Base-by-base conservation (phyloP, 805 yeast species). In the Ogataea haglerorum region DNA sequence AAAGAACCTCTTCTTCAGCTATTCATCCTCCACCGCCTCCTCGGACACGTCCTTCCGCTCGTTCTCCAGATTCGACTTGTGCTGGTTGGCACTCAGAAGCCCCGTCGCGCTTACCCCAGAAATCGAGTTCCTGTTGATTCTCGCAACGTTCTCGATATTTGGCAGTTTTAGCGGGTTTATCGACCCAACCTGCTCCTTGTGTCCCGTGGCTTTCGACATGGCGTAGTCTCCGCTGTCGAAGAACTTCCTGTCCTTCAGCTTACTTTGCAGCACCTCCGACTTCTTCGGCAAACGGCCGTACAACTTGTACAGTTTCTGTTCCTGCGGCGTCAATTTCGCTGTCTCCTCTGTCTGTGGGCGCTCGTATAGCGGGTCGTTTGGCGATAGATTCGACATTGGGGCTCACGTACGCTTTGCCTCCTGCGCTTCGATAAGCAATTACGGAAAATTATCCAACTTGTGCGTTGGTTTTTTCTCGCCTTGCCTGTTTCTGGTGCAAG, bases 161-260 rank as follows among this genome's bases (percentile, higher is more conserved):
- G 81, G 80, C 43, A 70, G 72, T 34, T 65, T 67, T 57, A 75
- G 54, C 2, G 65, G 53, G 53, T 65, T 42, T 51, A 59, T 48
- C 2, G 58, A 50, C 2, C 64, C 64, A 18, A 56, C 60, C 35
- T 53, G 57, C 30, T 51, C 56, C 30, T 52, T 63, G 10, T 69
- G 68, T 6, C 87, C 87, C 2, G 53, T 46, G 3, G 80, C 85
- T 60, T 72, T 81, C 52, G 80, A 85, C 74, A 89, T 75, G 9
- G 96, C 96, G 62, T 89, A 89, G 64, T 89, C 97, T 8, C 96
- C 96, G 47, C 95, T 84, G 58, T 89, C 97, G 56, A 89, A 90
- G 63, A 85, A 89, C 67, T 88, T 90, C 54, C 95, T 78, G 49
- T 89, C 96, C 63, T 85, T 85, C 53, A 86, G 67, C 58, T 84